Evolutionary conservation across 1,284 basidiomycete species (phyloP).

Genomic region (Pseudozyma tsukubaensis): DNA sequence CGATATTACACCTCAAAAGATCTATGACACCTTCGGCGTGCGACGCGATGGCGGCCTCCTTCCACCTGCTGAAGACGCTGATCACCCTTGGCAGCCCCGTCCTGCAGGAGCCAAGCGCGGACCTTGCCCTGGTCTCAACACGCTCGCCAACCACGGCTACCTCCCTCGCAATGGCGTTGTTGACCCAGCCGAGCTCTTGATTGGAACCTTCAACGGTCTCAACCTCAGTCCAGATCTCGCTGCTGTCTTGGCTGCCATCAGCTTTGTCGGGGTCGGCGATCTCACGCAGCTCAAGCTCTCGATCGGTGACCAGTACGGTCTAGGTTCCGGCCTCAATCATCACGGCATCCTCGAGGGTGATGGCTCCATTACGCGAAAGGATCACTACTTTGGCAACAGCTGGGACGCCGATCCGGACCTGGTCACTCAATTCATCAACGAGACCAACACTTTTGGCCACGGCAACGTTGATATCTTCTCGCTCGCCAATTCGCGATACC

Average conservation of each 20-base stretch:
- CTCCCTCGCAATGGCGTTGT: constrained; percentile 61
- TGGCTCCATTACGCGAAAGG: constrained; percentile 36
- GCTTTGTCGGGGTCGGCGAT: constrained; percentile 62
- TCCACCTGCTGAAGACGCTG: constrained; percentile 16
- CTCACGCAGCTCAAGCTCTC: constrained; percentile 49
- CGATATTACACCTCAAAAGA: constrained; percentile 22
- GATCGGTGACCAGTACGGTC: constrained; percentile 34
- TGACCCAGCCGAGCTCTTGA: constrained; percentile 53
- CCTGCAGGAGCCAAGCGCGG: constrained; percentile 40
- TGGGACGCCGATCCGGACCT: constrained; percentile 28
- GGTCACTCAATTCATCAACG: constrained; percentile 33
- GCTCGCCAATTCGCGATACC: constrained; percentile 36
- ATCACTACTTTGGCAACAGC: constrained; percentile 43
- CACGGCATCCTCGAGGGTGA: constrained; percentile 44
- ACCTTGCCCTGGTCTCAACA: constrained; percentile 69
- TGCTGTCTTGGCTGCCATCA: constrained; percentile 53
- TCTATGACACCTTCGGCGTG: constrained; percentile 20
- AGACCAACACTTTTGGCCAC: constrained; percentile 38
- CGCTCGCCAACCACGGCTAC: constrained; percentile 64
- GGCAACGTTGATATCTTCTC: constrained; percentile 24
- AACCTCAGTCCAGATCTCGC: constrained; percentile 63
- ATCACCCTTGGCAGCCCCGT: constrained; percentile 31
- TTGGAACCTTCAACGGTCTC: constrained; percentile 42
- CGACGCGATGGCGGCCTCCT: constrained; percentile 14
- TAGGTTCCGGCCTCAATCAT: constrained; percentile 26